Conservation (phyloP, 805 yeast genomes). For the Candida sonorensis region DNA sequence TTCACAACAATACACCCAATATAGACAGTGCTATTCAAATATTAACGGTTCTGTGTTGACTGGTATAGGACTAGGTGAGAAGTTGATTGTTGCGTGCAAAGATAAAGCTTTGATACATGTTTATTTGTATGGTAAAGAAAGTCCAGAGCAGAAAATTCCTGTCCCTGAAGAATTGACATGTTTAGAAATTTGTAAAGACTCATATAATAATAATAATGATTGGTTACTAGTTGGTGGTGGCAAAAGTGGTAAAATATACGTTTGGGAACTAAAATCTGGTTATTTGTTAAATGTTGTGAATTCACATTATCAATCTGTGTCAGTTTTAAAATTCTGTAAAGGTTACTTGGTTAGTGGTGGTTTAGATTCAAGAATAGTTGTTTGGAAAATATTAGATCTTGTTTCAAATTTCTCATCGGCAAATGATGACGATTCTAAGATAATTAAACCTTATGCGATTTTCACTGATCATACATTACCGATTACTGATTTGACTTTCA, state of each 20-base stretch:
- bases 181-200: slow-evolving; percentile 37
- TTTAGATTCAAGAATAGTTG: slow-evolving; percentile 67
- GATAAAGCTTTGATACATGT: slow-evolving; percentile 70
- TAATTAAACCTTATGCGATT: slow-evolving; percentile 49
- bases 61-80: slow-evolving; percentile 40
- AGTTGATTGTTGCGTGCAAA: slow-evolving; percentile 57
- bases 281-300: slow-evolving; percentile 63
- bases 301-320: slow-evolving; percentile 76
- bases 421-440: slow-evolving; percentile 21
- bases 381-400: slow-evolving; percentile 68
- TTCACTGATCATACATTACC: slow-evolving; percentile 55
- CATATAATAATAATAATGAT: slow-evolving; percentile 15
- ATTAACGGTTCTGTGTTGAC: slow-evolving; percentile 40
- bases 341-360: slow-evolving; percentile 72
- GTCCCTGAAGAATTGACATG: slow-evolving; percentile 73
- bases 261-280: slow-evolving; percentile 86
- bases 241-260: slow-evolving; percentile 63
- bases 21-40: slow-evolving; percentile 45
- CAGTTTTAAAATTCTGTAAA: slow-evolving; percentile 53
- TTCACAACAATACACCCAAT: slow-evolving; percentile 41
- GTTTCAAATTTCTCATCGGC: slow-evolving; percentile 27
- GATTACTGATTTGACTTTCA: slow-evolving; percentile 34
- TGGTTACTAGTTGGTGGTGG: slow-evolving; percentile 73
- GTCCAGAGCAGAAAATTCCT: slow-evolving; percentile 74
- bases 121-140: slow-evolving; percentile 62